Base-by-base conservation (phyloP, 1,284 basidiomycete species). In the Ustilago crameri region DNA sequence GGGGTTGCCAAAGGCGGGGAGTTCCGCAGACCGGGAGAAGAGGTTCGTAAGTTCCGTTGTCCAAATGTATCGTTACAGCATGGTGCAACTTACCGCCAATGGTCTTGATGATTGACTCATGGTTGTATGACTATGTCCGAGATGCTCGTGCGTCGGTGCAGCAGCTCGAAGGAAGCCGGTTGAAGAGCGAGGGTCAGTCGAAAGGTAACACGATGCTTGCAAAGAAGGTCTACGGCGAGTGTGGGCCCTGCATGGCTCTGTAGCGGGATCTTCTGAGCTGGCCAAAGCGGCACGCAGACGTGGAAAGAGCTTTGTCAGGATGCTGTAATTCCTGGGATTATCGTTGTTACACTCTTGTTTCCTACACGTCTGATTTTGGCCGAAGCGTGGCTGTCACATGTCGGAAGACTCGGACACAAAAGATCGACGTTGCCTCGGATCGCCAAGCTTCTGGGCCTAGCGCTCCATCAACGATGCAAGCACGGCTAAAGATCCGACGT, bases 261-360 rank as follows among this genome's bases (percentile, higher is more conserved):
- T 2, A 24, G 12, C 27, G 22, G 17, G 27, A n/a, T 37, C 49
- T 51, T 57, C 46, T 23, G 22, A 52, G 52, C 45, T 66, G 64
- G 64, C 53, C 64, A 56, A 56, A 60, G 64, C 64, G 55, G 59
- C 43, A 8, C 9, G 30, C 52, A 40, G 43, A 52, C 57, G 49
- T 66, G 48, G 57, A 56, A 47, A 23, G 10, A 8, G 20, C 12
- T 60, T 66, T 56, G 64, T 59, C 45, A 66, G n/a, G n/a, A 5
- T 34, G 41, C 41, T 5, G 24, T 54, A 53, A 58, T 48, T 15
- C 12, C 2, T 30, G 12, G 30, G 30, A 12, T 30, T 30, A 34
- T n/a, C 12, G 1, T 12, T 53, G 43, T 62, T 51, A 47, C 24
- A 54, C 23, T 26, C 9, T 14, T 7, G 9, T 5, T 30, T 5